A percentile compares a stretch with the other conserved stretches of the same genome.
Conservation (phyloP, 768 basidiomycete species). For the Naganishia antarctica region DNA sequence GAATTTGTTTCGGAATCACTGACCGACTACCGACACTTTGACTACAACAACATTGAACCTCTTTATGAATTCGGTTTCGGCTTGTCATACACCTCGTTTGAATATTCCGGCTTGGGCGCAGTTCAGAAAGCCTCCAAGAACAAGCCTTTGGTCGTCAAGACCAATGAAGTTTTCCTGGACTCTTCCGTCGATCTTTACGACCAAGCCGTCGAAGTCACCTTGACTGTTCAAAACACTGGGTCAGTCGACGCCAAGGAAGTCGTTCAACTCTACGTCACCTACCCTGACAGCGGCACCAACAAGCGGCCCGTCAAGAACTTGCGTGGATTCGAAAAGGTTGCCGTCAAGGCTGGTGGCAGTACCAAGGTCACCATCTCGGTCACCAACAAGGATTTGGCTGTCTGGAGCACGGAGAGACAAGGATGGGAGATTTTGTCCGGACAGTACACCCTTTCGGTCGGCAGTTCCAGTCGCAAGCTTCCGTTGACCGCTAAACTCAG, state of each 20-base stretch:
- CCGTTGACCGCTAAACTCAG: slow-evolving; percentile 11
- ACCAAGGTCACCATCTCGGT: slow-evolving; percentile 38
- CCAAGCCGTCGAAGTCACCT: slow-evolving; percentile 34
- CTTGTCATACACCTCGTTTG: slow-evolving; percentile 70
- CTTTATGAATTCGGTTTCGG: slow-evolving; percentile 71
- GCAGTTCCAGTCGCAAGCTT: slow-evolving; percentile 11
- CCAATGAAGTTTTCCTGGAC: slow-evolving; percentile 14
- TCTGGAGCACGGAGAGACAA: slow-evolving; percentile 14
- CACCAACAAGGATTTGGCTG: slow-evolving; percentile 19
- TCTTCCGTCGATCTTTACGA: slow-evolving; percentile 32
- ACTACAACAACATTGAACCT: slow-evolving; percentile 51
- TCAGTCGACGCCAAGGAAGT: slow-evolving; percentile 58
- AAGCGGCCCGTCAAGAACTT: slow-evolving; percentile 61
- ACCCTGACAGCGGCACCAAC: slow-evolving; percentile 52
- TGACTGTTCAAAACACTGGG: slow-evolving; percentile 59
- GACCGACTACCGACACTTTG: slow-evolving; percentile 29
- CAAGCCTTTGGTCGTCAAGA: slow-evolving; percentile 21
- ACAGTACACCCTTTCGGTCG: slow-evolving; percentile 4
- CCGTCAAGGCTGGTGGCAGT: slow-evolving; percentile 45
- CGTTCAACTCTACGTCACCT: slow-evolving; percentile 62
- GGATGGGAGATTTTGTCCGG: slow-evolving; percentile 17
- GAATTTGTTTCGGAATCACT: slow-evolving; percentile 5
- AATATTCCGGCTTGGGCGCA: slow-evolving; percentile 54
- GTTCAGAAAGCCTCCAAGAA: slow-evolving; percentile 7
- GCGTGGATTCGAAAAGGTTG: slow-evolving; percentile 54